phyloP scores from a whole-genome alignment of 805 yeast species.

The Kodamaea laetipori region DNA sequence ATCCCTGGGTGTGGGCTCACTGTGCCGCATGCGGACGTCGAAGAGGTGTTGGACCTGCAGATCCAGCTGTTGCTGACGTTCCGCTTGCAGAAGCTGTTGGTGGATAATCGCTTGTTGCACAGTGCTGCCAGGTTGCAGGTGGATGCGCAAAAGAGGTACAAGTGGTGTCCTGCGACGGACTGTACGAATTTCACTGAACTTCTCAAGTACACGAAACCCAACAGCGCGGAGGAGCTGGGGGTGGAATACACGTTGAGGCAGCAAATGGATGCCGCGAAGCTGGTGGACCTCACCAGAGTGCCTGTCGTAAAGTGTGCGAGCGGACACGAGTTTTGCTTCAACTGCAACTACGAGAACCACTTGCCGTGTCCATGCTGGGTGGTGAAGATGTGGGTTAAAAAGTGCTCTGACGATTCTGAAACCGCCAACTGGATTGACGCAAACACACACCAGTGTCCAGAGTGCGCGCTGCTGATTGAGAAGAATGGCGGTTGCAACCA shows the following conservation, averaged over 20 bases:
- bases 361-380: slow-evolving; percentile 79
- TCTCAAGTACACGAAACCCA: slow-evolving; percentile 13
- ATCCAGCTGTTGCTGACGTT: slow-evolving; percentile 11
- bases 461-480: slow-evolving; percentile 77
- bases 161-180: slow-evolving; percentile 87
- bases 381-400: slow-evolving; percentile 69
- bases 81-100: slow-evolving; percentile 22
- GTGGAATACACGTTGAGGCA: slow-evolving; percentile 9
- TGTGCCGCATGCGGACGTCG: slow-evolving; percentile 46
- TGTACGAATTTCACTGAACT: slow-evolving; percentile 61
- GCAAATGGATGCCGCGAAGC: slow-evolving; percentile 7
- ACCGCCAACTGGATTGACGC: slow-evolving; percentile 84
- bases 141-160: slow-evolving; percentile 50
- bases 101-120: slow-evolving; percentile 34
- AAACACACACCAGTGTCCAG: slow-evolving; percentile 85
- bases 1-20: slow-evolving; percentile 52
- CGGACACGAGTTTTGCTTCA: slow-evolving; percentile 75
- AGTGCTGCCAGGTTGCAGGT: slow-evolving; percentile 54
- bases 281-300: slow-evolving; percentile 31
- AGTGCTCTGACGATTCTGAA: slow-evolving; percentile 84
- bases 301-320: slow-evolving; percentile 72
- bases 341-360: slow-evolving; percentile 76
- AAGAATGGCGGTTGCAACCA: slow-evolving; percentile 98
- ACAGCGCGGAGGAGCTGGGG: slow-evolving; percentile 24
- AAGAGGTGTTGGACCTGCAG: slow-evolving; percentile 12